Base-by-base conservation (phyloP, 441 rosid species). In the Biscutella laevigata region DNA sequence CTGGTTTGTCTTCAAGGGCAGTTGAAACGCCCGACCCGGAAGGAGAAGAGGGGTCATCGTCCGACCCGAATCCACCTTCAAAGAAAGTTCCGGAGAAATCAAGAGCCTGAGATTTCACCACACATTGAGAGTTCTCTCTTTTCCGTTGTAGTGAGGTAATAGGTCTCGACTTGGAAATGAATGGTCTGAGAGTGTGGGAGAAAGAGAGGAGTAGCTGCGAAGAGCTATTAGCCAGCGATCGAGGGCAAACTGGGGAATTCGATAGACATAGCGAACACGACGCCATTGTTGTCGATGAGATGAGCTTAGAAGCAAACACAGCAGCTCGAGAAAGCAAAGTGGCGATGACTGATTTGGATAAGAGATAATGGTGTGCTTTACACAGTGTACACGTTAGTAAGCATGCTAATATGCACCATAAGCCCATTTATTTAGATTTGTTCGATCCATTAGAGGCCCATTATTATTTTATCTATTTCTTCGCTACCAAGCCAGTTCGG, bases 51-150 rank as follows among this genome's bases (percentile, higher is more conserved):
- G 78, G 86, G 68, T 82, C 88, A n/a, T 84, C 94, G 1, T 75
- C 89, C 1, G 82, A 76, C 24, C 83, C 90, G 58, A 84, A 66
- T 17, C 84, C 89, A 2, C 83, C 82, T 59, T 85, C 95, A 45
- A 78, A 81, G 68, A 83, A 81, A 4, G 90, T 83, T 0, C 92
- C 88, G 0, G 88, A 74, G 65, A 86, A 84, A 61, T 83, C 85
- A 19, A 81, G 63, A 33, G 90, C 66, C 64, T 84, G 96, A 8
- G 83, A 83, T 62, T 67, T 78, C 45, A 73, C 72, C 33, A 57
- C 45, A 4, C 27, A 14, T 6, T 11, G 22, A 25, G 47, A 13
- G 38, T 12, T 34, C 2, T 43, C 49, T 32, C 41, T 53, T 63
- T 61, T 68, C 4, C 55, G 59, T 12, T 39, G 61, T 29, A 27